Conservation (phyloP, 768 basidiomycete genomes). For the Panaeolus cyanescens region DNA sequence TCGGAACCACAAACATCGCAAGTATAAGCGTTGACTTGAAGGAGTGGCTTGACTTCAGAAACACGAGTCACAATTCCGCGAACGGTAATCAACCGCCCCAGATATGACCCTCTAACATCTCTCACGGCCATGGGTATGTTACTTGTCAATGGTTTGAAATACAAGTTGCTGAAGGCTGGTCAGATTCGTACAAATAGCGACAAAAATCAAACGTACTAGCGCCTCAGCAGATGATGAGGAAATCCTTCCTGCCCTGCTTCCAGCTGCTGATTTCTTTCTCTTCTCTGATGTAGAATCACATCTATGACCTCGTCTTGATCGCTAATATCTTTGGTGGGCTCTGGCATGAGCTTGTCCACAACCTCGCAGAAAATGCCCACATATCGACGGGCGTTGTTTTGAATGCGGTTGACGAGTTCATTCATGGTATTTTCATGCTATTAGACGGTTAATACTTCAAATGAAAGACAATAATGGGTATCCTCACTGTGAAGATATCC, state of each 20-base stretch:
- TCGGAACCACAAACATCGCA: conserved; percentile 98
- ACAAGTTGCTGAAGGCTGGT: conserved; percentile 71
- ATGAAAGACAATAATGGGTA: neutral
- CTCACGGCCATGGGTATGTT: conserved; percentile 86
- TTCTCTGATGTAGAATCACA: conserved; percentile 91
- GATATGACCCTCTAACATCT: conserved; percentile 80
- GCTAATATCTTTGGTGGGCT: conserved; percentile 86
- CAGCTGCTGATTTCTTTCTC: conserved; percentile 82
- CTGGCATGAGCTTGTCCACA: conserved; percentile 87
- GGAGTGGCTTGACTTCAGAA: conserved; percentile 96
- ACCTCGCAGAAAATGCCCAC: conserved; percentile 86
- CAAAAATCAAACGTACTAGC: conserved; percentile 76
- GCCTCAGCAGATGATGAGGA: conserved; percentile 86
- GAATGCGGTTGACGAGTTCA: conserved; percentile 81
- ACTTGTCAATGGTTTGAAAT: conserved; percentile 85
- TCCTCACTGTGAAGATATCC: conserved; percentile 71
- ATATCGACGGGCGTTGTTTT: conserved; percentile 88
- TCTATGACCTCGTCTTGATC: conserved; percentile 95
- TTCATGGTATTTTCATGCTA: conserved; percentile 71
- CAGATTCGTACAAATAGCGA: conserved; percentile 10
- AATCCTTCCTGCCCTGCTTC: conserved; percentile 79
- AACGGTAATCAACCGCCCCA: conserved; percentile 94
- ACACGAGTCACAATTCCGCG: conserved; percentile 98
- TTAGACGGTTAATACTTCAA: neutral
- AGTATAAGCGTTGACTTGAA: conserved; percentile 97